These are phyloP conservation scores for Mortierella hygrophila DNA, from an alignment of 192 early-diverging fungal species.

Conservation along the genomic window DNA sequence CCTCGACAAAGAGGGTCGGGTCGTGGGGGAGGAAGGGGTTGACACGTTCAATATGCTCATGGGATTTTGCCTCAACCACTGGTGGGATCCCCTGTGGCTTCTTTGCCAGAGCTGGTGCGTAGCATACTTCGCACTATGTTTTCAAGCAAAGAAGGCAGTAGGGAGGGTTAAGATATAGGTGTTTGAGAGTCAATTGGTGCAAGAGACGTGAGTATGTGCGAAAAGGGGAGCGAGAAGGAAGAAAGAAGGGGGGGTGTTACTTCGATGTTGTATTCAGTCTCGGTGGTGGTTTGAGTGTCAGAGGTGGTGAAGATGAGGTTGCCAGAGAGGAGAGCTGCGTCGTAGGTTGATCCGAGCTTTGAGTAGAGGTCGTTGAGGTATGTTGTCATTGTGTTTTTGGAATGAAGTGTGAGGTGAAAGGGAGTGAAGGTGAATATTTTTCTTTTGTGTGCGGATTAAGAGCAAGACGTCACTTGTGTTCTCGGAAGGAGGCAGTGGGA, in stretches of 20 bases:
- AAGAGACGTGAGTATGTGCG: too few relatives aligned
- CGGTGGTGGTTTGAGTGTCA: slow-evolving; percentile 14
- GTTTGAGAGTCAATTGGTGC: background rate
- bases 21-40: slow-evolving; percentile 65
- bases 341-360: slow-evolving; percentile 15
- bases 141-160: background rate
- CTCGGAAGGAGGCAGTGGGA: background rate
- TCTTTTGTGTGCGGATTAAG: background rate
- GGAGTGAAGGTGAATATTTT: background rate
- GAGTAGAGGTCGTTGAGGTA: slow-evolving; percentile 14
- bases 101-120: slow-evolving; percentile 57
- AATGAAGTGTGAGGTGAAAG: slow-evolving; percentile 5
- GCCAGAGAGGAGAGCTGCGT: slow-evolving; percentile 23
- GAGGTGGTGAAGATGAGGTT: slow-evolving; percentile 36
- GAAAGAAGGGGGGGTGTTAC: background rate
- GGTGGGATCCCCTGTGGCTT: slow-evolving; percentile 52
- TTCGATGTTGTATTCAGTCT: slow-evolving; percentile 32
- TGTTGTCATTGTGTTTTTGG: background rate
- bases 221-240: too few relatives aligned
- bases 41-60: slow-evolving; percentile 21
- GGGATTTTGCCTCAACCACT: slow-evolving; percentile 14
- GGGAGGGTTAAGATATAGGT: background rate
- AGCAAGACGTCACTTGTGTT: slow-evolving; percentile 15
- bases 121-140: slow-evolving; percentile 59
- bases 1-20: slow-evolving; percentile 61